Evolutionary conservation across 2,329 filamentous ascomycete species (phyloP), one percentile per base, ranked within the genome.

Genomic region (Aphanocladium album): DNA sequence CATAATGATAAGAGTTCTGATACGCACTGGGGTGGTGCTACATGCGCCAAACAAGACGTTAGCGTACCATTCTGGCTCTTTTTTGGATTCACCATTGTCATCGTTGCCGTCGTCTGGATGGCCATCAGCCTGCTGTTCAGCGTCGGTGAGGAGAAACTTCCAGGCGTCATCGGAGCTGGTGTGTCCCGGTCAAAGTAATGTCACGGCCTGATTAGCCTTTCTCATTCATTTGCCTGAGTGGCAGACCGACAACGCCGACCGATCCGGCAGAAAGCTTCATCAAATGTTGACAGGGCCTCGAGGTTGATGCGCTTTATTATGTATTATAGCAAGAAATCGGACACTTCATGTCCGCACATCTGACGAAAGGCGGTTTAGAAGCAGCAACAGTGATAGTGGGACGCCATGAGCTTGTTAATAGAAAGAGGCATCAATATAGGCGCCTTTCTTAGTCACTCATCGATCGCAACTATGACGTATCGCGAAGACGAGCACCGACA

Each of bases 151-250:
- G 87, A 96, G 78, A 89, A 92, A 76, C 80, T 98, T 65, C 95
- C 95, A 0, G 92, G 92, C 67, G 93, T 99, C 9, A 93, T 99
- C 73, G 91, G 92, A n/a, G 95, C 95, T 52, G 95, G 95, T 64
- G 93, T 99, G 41, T 90, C 89, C 65, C 84, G 86, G 62, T 81
- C 87, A 37, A 91, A 88, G 74, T 84, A 57, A 49, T 27, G 7
- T 11, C 23, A 23, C 16, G 46, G 43, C 45, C 14, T 16, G 23
- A 43, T 11, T 19, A 7, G 17, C 23, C 4, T 19, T 16, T 39
- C 4, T 7, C 41, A 11, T 21, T 57, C 17, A 6, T 3, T 9
- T 30, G 30, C 30, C 30, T 30, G 23, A n/a, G 17, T 4, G 9
- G 16, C 27, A 50, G 23, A 33, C 19, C 16, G n/a, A 37, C n/a